These are phyloP conservation scores for Avicennia marina DNA, from an alignment of 257 asterid species.

Conservation along the genomic window DNA sequence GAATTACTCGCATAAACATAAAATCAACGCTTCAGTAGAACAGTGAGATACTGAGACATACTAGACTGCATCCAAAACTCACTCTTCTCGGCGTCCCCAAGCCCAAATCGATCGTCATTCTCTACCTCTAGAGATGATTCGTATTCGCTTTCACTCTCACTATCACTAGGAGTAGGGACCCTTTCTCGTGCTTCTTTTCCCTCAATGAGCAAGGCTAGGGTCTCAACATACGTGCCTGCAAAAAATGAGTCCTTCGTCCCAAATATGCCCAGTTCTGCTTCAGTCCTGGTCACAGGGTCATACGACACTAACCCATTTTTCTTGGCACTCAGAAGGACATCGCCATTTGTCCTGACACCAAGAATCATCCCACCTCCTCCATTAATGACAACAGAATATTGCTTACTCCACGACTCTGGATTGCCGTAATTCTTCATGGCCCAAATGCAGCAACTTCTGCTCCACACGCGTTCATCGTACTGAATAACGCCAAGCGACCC, in stretches of 20 bases:
- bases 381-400: not conserved
- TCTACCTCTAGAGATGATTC: no score
- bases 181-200: constrained; percentile 17
- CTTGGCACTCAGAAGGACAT: constrained; percentile 4
- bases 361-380: constrained; percentile 14
- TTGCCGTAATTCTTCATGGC: constrained; percentile 32
- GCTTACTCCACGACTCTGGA: constrained; percentile 23
- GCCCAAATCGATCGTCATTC: not conserved
- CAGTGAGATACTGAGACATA: constrained; percentile 18
- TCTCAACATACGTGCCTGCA: constrained; percentile 17
- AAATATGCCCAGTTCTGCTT: constrained; percentile 16
- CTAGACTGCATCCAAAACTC: constrained; percentile 17
- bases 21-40: no score
- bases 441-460: constrained; percentile 26
- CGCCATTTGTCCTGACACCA: constrained; percentile 15
- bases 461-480: constrained; percentile 4
- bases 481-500: constrained; percentile 19
- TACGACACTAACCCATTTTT: constrained; percentile 13
- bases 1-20: no score
- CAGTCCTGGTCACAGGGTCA: not conserved
- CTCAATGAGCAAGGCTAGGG: constrained; percentile 24
- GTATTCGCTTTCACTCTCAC: not conserved
- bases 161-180: constrained; percentile 5
- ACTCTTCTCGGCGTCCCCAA: constrained; percentile 12
- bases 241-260: constrained; percentile 23